Base-by-base conservation (phyloP, 1,139 yeast species). In the Yamadazyma sp. region DNA sequence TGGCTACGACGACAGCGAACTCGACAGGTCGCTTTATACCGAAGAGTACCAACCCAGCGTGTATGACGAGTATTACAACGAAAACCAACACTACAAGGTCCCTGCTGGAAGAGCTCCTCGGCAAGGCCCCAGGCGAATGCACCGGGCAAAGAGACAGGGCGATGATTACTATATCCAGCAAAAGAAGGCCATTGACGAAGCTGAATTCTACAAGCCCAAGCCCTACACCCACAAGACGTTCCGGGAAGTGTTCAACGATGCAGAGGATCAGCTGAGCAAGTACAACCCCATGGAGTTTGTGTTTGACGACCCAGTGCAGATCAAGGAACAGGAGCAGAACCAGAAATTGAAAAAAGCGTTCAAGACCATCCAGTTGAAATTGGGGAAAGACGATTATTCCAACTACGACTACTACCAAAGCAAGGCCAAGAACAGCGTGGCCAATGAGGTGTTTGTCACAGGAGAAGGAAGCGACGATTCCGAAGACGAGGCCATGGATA, bases 201-300 rank as follows among this genome's bases (percentile, higher is more conserved):
- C 75, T 0, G 55, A 50, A 20, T 48, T 49, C 27, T 55, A 48
- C 36, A 68, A 68, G 44, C 73, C 74, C 3, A 64, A 59, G 34
- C 43, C 61, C 43, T 71, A 69, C 50, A 64, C 74, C 1, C 75
- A 69, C 44, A 66, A 64, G 41, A 70, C 75, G 1, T 67, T 70
- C 45, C 49, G 56, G 26, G 73, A 69, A 6, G 73, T 71, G 5
- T 70, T 71, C 44, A 49, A 54, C 14, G 68, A 70, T 39, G 49
- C 54, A 14, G 61, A 61, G 7, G 70, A 66, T 32, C 53, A 50
- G 17, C 48, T 54, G 23, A 62, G 58, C 27, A 59, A 58, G 37
- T 66, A 65, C 42, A 69, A 68, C 42, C 77, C 77, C 4, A 67
- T 68, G 54, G 75, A 69, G 43, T 49, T 55, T 30, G 76, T 72